Conservation (phyloP, 2,329 filamentous ascomycete species). For the Colletotrichum camelliae region DNA sequence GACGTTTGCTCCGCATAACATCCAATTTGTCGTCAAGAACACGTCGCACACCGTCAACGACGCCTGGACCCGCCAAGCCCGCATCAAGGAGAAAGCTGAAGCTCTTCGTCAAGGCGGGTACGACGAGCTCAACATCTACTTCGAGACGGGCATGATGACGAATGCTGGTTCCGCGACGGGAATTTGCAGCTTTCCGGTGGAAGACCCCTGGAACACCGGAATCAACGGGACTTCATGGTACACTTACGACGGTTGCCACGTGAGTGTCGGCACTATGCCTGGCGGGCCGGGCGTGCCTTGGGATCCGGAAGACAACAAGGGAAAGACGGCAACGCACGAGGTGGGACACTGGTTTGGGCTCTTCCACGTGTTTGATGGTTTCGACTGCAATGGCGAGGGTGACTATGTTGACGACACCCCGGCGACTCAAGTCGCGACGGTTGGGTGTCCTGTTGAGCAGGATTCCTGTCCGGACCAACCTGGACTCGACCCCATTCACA, state of each 20-base stretch:
- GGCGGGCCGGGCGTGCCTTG: slow-evolving; percentile 6
- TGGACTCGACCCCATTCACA: slow-evolving; percentile 31
- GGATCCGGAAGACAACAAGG: slow-evolving; percentile 26
- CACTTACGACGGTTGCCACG: slow-evolving; percentile 21
- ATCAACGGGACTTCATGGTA: slow-evolving; percentile 12
- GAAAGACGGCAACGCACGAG: slow-evolving; percentile 37
- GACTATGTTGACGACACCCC: slow-evolving; percentile 41
- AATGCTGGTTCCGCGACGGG: slow-evolving; percentile 30
- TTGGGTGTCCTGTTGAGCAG: slow-evolving; percentile 34
- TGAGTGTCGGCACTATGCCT: slow-evolving; percentile 23
- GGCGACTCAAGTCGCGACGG: slow-evolving; percentile 23
- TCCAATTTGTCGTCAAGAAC: slow-evolving; percentile 12
- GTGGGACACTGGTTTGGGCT: slow-evolving; percentile 50
- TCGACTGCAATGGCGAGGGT: slow-evolving; percentile 33
- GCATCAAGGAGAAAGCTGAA: slow-evolving; percentile 12
- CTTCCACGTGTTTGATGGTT: slow-evolving; percentile 45
- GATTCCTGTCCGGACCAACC: slow-evolving; percentile 31
- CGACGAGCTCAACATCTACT: slow-evolving; percentile 48
- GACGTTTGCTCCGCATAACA: slow-evolving; percentile 9
- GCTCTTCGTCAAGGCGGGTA: slow-evolving; percentile 38
- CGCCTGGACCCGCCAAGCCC: slow-evolving; percentile 4
- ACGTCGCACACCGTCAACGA: slow-evolving; percentile 9
- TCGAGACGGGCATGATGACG: slow-evolving; percentile 26
- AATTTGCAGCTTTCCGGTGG: slow-evolving; percentile 46
- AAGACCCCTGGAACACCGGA: slow-evolving; percentile 18